Evolutionary conservation across 2,329 filamentous ascomycete species (phyloP).

Genomic region (Cytospora schulzeri): DNA sequence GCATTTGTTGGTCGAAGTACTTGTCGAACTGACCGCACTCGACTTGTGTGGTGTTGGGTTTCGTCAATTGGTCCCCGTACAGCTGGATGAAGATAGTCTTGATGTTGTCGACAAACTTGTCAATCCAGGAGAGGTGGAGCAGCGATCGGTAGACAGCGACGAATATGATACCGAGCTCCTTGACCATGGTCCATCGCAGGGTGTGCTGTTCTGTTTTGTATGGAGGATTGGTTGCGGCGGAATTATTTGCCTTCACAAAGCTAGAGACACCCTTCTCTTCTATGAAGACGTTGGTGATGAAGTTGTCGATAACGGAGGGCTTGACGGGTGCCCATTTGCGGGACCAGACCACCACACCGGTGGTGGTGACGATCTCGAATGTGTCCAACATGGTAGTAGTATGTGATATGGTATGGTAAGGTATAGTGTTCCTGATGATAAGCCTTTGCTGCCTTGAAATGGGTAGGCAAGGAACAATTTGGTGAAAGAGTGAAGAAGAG

Average conservation of each 20-base stretch:
- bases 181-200: slow-evolving; percentile 88
- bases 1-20: slow-evolving; percentile 92
- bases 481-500: neutral
- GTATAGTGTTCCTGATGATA: neutral
- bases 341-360: slow-evolving; percentile 96
- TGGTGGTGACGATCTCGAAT: slow-evolving; percentile 95
- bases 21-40: slow-evolving; percentile 81
- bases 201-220: slow-evolving; percentile 95
- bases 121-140: slow-evolving; percentile 93
- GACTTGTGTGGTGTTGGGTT: slow-evolving; percentile 74
- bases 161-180: slow-evolving; percentile 93
- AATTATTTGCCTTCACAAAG: slow-evolving; percentile 60
- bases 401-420: too few species aligned
- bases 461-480: neutral
- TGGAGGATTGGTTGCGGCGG: slow-evolving; percentile 66
- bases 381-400: slow-evolving; percentile 81
- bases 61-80: slow-evolving; percentile 85
- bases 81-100: slow-evolving; percentile 88
- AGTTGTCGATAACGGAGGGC: slow-evolving; percentile 83
- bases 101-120: slow-evolving; percentile 94
- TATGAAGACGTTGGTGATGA: slow-evolving; percentile 97
- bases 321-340: slow-evolving; percentile 80
- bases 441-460: neutral
- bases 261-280: slow-evolving; percentile 78
- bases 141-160: slow-evolving; percentile 98